phyloP scores from a whole-genome alignment of 108 stramenopile species.

The Hondaea fermentalgiana region DNA sequence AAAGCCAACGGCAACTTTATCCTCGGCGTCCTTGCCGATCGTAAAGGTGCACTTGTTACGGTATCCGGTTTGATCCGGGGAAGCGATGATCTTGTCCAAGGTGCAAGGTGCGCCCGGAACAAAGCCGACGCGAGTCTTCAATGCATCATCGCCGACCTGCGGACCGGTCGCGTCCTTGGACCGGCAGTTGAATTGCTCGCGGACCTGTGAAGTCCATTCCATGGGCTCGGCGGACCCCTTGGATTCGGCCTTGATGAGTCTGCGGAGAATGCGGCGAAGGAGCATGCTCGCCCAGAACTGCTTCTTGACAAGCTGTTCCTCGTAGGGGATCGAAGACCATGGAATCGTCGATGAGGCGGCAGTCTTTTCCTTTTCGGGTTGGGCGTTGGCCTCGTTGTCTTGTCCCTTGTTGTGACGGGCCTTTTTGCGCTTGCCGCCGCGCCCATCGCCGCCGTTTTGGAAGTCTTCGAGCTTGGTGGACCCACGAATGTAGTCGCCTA shows the following conservation, averaged over 20 bases:
- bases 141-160: background rate
- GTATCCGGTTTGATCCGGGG: slow-evolving; percentile 50
- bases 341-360: background rate
- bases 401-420: background rate
- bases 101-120: background rate
- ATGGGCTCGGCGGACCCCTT: background rate
- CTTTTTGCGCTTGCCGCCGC: background rate
- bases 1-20: slow-evolving; percentile 54
- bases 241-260: background rate
- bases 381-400: background rate
- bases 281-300: background rate
- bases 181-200: background rate
- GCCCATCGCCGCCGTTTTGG: background rate
- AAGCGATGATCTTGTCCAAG: slow-evolving; percentile 45
- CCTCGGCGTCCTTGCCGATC: slow-evolving; percentile 48
- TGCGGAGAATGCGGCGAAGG: background rate
- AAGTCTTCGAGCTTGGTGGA: background rate
- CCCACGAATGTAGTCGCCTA: background rate
- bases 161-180: background rate
- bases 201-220: background rate
- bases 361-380: background rate
- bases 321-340: background rate
- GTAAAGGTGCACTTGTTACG: slow-evolving; percentile 86
- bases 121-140: background rate
- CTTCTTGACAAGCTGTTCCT: slow-evolving; percentile 14